Conservation (phyloP, 192 early-diverging fungal genomes). For the Backusella morwellensis region DNA sequence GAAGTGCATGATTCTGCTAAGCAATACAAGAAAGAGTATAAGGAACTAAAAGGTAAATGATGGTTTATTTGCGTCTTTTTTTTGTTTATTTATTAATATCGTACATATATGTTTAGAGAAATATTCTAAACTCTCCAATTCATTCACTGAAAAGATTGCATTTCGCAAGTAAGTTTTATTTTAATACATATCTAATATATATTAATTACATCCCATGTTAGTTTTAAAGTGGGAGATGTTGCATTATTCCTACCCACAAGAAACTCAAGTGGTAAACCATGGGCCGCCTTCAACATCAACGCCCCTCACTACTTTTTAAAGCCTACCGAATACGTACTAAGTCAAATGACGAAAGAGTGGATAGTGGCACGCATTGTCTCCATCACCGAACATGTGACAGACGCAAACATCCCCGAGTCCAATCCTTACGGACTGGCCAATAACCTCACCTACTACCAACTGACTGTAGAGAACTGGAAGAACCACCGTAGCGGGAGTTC, state of each 20-base stretch:
- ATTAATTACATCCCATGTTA: slow-evolving; percentile 4
- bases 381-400: slow-evolving; percentile 46
- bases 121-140: slow-evolving; percentile 33
- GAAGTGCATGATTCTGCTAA: slow-evolving; percentile 27
- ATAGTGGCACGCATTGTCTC: slow-evolving; percentile 49
- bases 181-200: neutral
- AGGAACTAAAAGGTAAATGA: slow-evolving; percentile 30
- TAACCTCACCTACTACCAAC: slow-evolving; percentile 49
- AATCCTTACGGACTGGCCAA: slow-evolving; percentile 53
- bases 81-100: neutral
- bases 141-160: slow-evolving; percentile 53
- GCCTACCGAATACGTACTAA: slow-evolving; percentile 32
- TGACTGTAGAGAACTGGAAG: slow-evolving; percentile 47
- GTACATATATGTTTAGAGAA: slow-evolving; percentile 37
- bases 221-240: slow-evolving; percentile 56
- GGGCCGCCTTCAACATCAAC: slow-evolving; percentile 60
- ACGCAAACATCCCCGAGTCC: slow-evolving; percentile 28
- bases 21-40: slow-evolving; percentile 33
- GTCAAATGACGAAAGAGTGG: slow-evolving; percentile 46
- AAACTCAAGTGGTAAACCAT: slow-evolving; percentile 51
- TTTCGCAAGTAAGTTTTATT: slow-evolving; percentile 47
- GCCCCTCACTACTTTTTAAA: slow-evolving; percentile 54
- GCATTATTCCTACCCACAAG: slow-evolving; percentile 55
- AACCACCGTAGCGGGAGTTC: slow-evolving; percentile 22
- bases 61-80: neutral